Evolutionary conservation across 306 rosid genomes (phyloP).

Genomic region (Quercus cerris): DNA sequence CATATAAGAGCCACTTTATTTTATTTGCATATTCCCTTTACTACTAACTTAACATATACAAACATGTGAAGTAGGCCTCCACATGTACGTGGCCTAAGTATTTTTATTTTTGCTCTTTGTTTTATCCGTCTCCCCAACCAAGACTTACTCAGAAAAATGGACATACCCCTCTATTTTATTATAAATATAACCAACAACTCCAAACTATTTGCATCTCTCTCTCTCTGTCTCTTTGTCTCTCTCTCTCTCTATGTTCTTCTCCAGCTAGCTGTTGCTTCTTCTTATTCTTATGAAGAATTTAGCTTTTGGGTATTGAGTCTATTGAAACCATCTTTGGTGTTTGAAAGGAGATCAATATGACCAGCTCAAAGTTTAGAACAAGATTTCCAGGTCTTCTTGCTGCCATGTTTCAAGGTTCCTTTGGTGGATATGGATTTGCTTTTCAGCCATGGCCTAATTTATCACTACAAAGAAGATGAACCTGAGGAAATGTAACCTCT

Average conservation of each 20-base stretch:
- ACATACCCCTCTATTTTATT: not conserved
- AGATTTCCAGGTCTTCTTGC: not conserved
- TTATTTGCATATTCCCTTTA: conserved; percentile 24
- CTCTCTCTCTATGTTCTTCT: not conserved
- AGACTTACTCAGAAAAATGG: not conserved
- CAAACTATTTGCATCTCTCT: not conserved
- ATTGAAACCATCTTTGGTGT: not conserved
- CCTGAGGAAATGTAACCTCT: conserved; percentile 50
- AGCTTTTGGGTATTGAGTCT: not conserved
- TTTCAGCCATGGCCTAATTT: conserved; percentile 51
- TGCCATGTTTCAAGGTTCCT: conserved; percentile 14
- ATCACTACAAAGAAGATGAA: not conserved
- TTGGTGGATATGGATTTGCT: not conserved
- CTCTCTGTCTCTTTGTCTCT: too few species aligned
- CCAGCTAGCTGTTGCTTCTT: not conserved
- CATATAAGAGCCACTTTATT: not conserved
- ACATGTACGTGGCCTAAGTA: conserved; percentile 12
- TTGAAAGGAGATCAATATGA: conserved; percentile 9
- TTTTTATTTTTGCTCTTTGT: conserved; percentile 20
- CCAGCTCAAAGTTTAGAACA: conserved; percentile 16
- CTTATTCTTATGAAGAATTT: not conserved
- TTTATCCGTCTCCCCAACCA: conserved; percentile 19
- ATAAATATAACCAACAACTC: conserved; percentile 32
- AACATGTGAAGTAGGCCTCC: conserved; percentile 25
- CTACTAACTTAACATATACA: not conserved